A percentile compares a stretch with the other conserved stretches of the same genome.
Evolutionary conservation across 345 rosid species (phyloP).

Genomic region (Toxicodendron radicans): DNA sequence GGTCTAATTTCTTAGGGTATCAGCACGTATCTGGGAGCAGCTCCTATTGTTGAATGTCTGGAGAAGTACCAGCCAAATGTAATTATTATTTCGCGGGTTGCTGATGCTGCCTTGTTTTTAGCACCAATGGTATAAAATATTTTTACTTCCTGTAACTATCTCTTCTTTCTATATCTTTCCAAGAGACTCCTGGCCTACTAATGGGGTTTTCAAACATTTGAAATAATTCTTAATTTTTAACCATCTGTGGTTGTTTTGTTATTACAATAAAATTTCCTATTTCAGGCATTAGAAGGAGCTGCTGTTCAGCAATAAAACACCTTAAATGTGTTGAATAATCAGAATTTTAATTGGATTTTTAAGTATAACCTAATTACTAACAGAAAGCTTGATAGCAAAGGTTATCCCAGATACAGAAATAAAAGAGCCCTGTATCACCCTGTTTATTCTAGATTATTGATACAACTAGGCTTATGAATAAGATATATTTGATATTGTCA

Average conservation of each 20-base stretch:
- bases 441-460: background rate
- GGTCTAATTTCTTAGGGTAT: conserved; percentile 47
- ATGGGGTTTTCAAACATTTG: background rate
- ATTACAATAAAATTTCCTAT: background rate
- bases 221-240: background rate
- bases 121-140: conserved; percentile 77
- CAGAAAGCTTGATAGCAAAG: background rate
- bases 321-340: too few species aligned
- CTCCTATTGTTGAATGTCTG: conserved; percentile 88
- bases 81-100: conserved; percentile 77
- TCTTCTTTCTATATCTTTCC: background rate
- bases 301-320: background rate
- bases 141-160: background rate
- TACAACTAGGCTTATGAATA: background rate
- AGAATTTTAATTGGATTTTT: background rate
- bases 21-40: conserved; percentile 93
- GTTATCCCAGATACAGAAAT: background rate
- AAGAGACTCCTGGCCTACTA: background rate
- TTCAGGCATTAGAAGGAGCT: background rate
- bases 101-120: conserved; percentile 89
- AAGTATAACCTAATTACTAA: background rate
- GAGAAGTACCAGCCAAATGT: conserved; percentile 82
- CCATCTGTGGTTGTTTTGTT: background rate
- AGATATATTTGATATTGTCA: background rate
- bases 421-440: background rate